phyloP scores from a whole-genome alignment of 208 protist genomes.

The Trypanosoma brucei region DNA sequence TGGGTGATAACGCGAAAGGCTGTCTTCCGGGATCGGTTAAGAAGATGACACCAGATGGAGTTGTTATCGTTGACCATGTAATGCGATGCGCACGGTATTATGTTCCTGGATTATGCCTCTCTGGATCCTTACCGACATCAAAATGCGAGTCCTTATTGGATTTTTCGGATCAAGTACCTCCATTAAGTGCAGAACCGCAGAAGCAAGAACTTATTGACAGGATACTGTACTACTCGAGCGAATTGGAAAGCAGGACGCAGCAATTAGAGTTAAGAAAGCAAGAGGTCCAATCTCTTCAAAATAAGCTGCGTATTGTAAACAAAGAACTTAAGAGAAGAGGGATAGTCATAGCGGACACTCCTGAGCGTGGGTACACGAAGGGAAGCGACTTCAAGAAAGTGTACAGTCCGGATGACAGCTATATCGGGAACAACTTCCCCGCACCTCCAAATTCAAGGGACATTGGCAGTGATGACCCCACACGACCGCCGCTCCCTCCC shows the following conservation, averaged over 20 bases:
- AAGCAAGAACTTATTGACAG: neutral
- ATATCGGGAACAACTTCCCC: neutral
- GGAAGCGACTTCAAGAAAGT: neutral
- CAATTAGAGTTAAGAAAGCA: conserved; percentile 16
- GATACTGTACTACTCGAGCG: neutral
- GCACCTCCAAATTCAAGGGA: neutral
- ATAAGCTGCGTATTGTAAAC: conserved; percentile 14
- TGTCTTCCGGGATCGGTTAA: conserved; percentile 10
- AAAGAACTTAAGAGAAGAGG: conserved; percentile 2
- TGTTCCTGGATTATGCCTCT: neutral
- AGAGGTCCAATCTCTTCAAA: conserved; percentile 20
- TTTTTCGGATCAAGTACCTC: neutral
- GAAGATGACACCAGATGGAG: conserved; percentile 9
- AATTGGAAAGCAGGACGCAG: conserved; percentile 9
- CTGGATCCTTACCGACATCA: too few relatives aligned
- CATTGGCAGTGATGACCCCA: neutral
- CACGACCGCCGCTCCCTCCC: conserved; percentile 8
- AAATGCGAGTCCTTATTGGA: neutral
- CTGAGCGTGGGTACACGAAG: neutral
- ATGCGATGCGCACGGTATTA: conserved; percentile 8
- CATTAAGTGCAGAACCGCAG: neutral
- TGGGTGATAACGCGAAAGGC: conserved; percentile 8
- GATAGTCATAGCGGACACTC: neutral
- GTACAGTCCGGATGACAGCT: neutral
- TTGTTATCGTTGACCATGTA: conserved; percentile 16